Evolutionary conservation across 768 basidiomycete species (phyloP).

Genomic region (Podaxis carcinomalis): DNA sequence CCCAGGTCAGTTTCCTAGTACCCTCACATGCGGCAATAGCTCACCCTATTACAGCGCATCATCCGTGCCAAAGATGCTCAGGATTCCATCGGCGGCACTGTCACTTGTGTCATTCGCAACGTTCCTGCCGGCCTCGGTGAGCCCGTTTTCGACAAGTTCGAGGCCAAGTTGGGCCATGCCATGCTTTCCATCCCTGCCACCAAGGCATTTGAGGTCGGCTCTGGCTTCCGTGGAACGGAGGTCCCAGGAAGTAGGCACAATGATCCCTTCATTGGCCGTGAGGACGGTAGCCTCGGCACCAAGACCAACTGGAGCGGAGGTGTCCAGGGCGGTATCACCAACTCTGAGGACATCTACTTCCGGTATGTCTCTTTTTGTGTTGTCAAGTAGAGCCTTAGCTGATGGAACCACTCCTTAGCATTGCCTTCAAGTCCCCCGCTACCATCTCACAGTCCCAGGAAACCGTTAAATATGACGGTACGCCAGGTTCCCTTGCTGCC

Average conservation of each 20-base stretch:
- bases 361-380: constrained; percentile 46
- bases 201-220: constrained; percentile 97
- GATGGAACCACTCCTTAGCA: constrained; percentile 13
- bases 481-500: constrained; percentile 66
- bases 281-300: constrained; percentile 75
- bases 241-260: constrained; percentile 93
- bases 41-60: constrained; percentile 63
- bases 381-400: background rate
- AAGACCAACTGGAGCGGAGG: constrained; percentile 95
- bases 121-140: constrained; percentile 92
- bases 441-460: constrained; percentile 91
- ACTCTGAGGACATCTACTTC: constrained; percentile 97
- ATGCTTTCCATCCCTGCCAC: constrained; percentile 99
- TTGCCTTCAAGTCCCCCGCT: constrained; percentile 98
- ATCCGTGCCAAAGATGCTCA: constrained; percentile 84
- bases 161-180: constrained; percentile 91
- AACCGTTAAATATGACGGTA: constrained; percentile 93
- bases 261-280: constrained; percentile 70
- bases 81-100: constrained; percentile 97
- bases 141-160: constrained; percentile 98
- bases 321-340: constrained; percentile 95
- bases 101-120: constrained; percentile 93
- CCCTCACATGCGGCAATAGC: background rate
- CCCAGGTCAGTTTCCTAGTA: constrained; percentile 49
- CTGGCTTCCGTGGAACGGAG: constrained; percentile 92